These are phyloP conservation scores for Saccharomycopsis fodiens DNA, from an alignment of 805 yeast genomes.

Conservation along the genomic window DNA sequence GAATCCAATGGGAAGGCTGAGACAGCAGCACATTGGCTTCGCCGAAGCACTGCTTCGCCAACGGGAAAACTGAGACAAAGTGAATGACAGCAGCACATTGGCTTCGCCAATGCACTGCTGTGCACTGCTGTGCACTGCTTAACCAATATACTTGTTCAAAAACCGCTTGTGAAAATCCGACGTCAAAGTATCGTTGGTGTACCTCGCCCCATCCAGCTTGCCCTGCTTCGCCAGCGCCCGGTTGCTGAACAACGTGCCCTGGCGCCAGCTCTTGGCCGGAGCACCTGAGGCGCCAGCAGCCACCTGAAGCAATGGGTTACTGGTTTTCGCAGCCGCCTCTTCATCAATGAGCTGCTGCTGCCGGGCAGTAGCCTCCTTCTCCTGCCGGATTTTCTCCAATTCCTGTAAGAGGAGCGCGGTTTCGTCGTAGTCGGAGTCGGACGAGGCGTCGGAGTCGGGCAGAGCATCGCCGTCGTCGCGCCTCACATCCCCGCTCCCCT, in stretches of 20 bases:
- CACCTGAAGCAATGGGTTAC: slow-evolving; percentile 14
- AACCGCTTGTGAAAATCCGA: slow-evolving; percentile 16
- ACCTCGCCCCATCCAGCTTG: background rate
- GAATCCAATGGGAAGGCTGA: too few relatives aligned
- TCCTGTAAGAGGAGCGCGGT: slow-evolving; percentile 5
- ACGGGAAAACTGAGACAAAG: too few relatives aligned
- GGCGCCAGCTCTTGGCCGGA: background rate
- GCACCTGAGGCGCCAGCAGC: background rate
- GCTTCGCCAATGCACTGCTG: too few relatives aligned
- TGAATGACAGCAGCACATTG: too few relatives aligned
- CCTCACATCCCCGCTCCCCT: background rate
- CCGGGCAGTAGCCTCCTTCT: background rate
- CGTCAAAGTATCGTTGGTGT: slow-evolving; percentile 11
- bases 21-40: too few relatives aligned
- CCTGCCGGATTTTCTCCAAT: slow-evolving; percentile 10
- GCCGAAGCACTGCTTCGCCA: too few relatives aligned
- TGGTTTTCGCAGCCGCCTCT: slow-evolving; percentile 3
- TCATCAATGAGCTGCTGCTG: slow-evolving; percentile 6
- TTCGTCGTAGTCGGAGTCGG: background rate
- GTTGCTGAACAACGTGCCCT: slow-evolving; percentile 14
- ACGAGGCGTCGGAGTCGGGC: slow-evolving; percentile 3
- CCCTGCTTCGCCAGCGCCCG: slow-evolving; percentile 1
- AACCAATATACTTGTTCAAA: slow-evolving; percentile 10
- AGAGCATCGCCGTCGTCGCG: background rate
- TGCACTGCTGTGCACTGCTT: background rate